Evolutionary conservation across 1,139 yeast species (phyloP), one percentile per base, ranked within the genome.

Genomic region (Hanseniaspora uvarum): DNA sequence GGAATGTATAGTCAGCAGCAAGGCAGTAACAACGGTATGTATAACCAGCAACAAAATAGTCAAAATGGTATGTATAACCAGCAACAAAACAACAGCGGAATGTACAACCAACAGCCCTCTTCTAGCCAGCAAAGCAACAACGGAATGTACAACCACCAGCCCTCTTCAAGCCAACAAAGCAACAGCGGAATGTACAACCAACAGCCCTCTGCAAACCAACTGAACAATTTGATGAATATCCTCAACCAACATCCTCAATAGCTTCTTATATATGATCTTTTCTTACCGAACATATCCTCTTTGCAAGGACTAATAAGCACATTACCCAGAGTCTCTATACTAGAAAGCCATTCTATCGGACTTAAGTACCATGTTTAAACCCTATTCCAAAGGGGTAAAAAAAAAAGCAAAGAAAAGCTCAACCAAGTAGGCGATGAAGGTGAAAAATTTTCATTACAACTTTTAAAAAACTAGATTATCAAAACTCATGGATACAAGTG

Each of bases 211-310:
- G 31, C 41, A 4, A 50, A 37, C 14, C 73, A 70, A 56, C 58
- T 70, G 24, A 69, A 70, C 45, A 67, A 71, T 34, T 59, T 71
- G 55, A 69, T 70, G 72, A 70, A 67, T 36, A 69, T 70, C 65
- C 60, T 71, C 33, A 70, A 69, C 54, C 71, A 70, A 54, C 70
- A 68, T 43, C 65, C 63, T 52, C 65, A 63, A 49, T 56, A 55
- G 21, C 6, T 40, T 24, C 26, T 19, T 44, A 44, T 44, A 31
- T 21, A 30, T 31, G 16, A 14, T 16, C n/a, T n/a, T n/a, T n/a
- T n/a, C n/a, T n/a, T n/a, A n/a, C n/a, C n/a, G n/a, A n/a, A n/a
- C n/a, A n/a, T n/a, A n/a, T n/a, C n/a, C n/a, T n/a, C n/a, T n/a
- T n/a, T n/a, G n/a, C n/a, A n/a, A n/a, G n/a, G n/a, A n/a, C n/a